Conservation (phyloP, 2,329 filamentous ascomycete genomes). For the Cercospora berteroae region DNA sequence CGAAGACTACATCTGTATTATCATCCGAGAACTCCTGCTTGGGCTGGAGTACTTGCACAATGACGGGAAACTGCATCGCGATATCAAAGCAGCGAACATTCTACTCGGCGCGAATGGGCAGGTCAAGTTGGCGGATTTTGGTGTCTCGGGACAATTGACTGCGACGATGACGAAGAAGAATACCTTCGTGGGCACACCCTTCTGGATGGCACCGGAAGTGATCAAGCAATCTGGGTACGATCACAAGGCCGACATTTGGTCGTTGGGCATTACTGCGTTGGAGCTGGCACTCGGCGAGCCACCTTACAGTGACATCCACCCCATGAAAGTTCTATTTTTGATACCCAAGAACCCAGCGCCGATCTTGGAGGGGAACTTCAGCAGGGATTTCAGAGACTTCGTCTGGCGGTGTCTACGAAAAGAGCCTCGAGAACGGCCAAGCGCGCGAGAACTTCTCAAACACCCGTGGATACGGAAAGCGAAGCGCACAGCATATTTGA, state of each 20-base stretch:
- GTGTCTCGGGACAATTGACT: conserved; percentile 91
- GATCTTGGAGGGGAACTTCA: conserved; percentile 57
- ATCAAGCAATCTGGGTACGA: conserved; percentile 98
- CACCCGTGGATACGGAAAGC: conserved; percentile 88
- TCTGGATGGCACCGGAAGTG: conserved; percentile 99
- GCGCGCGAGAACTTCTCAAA: conserved; percentile 80
- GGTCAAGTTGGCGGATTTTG: conserved; percentile 96
- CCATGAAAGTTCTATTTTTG: conserved; percentile 96
- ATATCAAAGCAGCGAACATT: conserved; percentile 98
- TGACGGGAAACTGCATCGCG: conserved; percentile 93
- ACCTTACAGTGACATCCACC: conserved; percentile 93
- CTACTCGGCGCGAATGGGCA: conserved; percentile 86
- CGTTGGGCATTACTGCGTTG: conserved; percentile 87
- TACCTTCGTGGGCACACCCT: conserved; percentile 95
- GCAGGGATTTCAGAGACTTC: conserved; percentile 51
- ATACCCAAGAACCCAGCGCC: conserved; percentile 94
- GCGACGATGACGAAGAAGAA: conserved; percentile 99
- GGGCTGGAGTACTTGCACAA: conserved; percentile 90
- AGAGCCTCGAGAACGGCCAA: conserved; percentile 84
- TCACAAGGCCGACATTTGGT: conserved; percentile 98
- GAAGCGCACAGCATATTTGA: conserved; percentile 94
- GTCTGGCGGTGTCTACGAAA: conserved; percentile 71
- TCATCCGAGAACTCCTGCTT: conserved; percentile 82
- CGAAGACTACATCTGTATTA: conserved; percentile 96
- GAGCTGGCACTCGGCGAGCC: conserved; percentile 90